A percentile compares a stretch with the other conserved stretches of the same genome.
Evolutionary conservation across 2,329 filamentous ascomycete genomes (phyloP).

Genomic region (Colletotrichum echinochloae): DNA sequence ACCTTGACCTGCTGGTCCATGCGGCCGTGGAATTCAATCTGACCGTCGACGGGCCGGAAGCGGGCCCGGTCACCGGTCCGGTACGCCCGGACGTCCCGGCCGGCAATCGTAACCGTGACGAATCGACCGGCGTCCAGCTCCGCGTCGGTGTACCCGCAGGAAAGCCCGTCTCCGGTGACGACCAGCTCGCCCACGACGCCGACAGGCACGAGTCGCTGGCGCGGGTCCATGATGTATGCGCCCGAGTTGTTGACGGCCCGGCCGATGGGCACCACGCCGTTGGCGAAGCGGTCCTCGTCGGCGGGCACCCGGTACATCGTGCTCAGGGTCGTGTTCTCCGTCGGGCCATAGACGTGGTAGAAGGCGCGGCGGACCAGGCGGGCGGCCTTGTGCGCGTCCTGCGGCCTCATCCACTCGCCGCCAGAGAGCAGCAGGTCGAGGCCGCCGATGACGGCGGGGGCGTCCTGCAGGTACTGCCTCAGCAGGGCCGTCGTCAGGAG

Average conservation of each 20-base stretch:
- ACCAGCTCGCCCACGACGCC: conserved; percentile 47
- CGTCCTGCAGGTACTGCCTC: conserved; percentile 45
- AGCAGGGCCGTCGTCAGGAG: conserved; percentile 41
- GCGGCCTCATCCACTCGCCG: conserved; percentile 44
- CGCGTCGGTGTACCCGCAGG: conserved; percentile 43
- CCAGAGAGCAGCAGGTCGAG: conserved; percentile 52
- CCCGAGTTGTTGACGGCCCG: conserved; percentile 42
- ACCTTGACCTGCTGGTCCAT: conserved; percentile 49
- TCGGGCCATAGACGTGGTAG: conserved; percentile 40
- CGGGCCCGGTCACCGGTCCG: conserved; percentile 45
- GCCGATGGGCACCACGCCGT: conserved; percentile 43
- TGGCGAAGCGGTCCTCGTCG: conserved; percentile 9
- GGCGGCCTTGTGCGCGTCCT: conserved; percentile 13
- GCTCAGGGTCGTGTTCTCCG: conserved; percentile 36
- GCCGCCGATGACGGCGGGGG: conserved; percentile 49
- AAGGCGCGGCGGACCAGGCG: neutral
- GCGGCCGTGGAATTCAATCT: conserved; percentile 46
- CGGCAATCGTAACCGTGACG: conserved; percentile 29
- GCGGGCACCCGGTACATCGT: neutral
- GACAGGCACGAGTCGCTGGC: conserved; percentile 42
- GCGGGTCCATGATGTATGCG: conserved; percentile 44
- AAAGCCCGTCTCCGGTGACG: conserved; percentile 45
- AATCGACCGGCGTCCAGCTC: conserved; percentile 38
- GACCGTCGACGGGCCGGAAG: conserved; percentile 37
- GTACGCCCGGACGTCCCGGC: conserved; percentile 40